Evolutionary conservation across 192 early-diverging fungal genomes (phyloP).

Genomic region (Spinellus fusiger): DNA sequence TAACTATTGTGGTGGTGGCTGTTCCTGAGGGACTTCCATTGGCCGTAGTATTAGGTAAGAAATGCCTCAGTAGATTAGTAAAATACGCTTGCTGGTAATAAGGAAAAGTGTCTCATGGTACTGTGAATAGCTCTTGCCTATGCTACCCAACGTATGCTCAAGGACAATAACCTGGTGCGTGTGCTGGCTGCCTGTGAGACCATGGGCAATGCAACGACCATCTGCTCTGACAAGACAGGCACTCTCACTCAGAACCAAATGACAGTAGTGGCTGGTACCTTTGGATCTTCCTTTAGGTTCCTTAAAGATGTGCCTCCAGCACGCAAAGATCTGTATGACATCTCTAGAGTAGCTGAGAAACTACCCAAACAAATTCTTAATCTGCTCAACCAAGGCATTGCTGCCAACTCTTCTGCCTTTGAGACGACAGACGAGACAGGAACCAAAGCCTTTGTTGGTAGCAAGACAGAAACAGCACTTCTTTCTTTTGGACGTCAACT

Average conservation of each 20-base stretch:
- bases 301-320: conserved; percentile 35
- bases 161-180: conserved; percentile 96
- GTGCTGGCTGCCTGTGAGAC: conserved; percentile 96
- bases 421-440: conserved; percentile 48
- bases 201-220: conserved; percentile 97
- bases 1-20: conserved; percentile 95
- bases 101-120: conserved; percentile 1
- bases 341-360: conserved; percentile 42
- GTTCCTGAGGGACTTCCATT: conserved; percentile 97
- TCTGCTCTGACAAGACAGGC: conserved; percentile 99
- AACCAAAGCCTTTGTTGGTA: conserved; percentile 64
- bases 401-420: conserved; percentile 80
- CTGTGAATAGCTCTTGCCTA: conserved; percentile 68
- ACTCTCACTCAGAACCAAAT: conserved; percentile 97
- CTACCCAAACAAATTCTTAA: conserved; percentile 37
- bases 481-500: conserved; percentile 68
- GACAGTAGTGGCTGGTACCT: conserved; percentile 87
- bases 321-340: conserved; percentile 37
- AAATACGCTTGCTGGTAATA: too few species aligned
- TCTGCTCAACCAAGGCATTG: conserved; percentile 63
- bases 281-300: conserved; percentile 68
- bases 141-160: conserved; percentile 92
- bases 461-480: conserved; percentile 94
- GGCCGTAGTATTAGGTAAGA: conserved; percentile 86
- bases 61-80: too few species aligned